Conservation (phyloP, 2,329 filamentous ascomycete species). For the Stachybotrys elegans region DNA sequence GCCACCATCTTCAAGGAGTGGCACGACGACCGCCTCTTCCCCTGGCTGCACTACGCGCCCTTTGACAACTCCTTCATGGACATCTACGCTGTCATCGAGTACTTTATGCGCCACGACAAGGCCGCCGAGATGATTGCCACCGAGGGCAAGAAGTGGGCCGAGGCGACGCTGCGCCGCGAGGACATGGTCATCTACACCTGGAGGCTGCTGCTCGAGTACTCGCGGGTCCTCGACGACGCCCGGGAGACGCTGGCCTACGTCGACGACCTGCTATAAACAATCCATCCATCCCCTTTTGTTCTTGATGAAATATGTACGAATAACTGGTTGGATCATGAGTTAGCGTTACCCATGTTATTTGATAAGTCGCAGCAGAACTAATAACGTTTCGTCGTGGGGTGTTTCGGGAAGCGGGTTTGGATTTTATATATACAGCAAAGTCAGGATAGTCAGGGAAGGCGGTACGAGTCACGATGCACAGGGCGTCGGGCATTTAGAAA, state of each 20-base stretch:
- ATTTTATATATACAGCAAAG: too few relatives aligned
- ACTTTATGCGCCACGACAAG: constrained; percentile 50
- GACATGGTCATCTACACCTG: constrained; percentile 65
- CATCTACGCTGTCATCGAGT: constrained; percentile 60
- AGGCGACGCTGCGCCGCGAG: constrained; percentile 54
- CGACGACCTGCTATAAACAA: constrained; percentile 31
- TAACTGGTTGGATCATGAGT: too few relatives aligned
- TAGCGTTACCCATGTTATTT: too few relatives aligned
- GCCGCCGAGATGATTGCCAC: constrained; percentile 57
- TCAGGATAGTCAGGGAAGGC: too few relatives aligned
- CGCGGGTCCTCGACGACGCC: constrained; percentile 41
- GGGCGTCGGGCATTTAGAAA: too few relatives aligned
- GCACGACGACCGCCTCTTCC: constrained; percentile 64
- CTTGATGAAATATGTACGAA: too few relatives aligned
- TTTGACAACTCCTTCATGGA: constrained; percentile 65
- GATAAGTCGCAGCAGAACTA: too few relatives aligned
- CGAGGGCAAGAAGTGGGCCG: constrained; percentile 55
- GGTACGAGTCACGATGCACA: too few relatives aligned
- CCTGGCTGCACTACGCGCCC: constrained; percentile 70
- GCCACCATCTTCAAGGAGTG: constrained; percentile 69
- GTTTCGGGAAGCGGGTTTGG: too few relatives aligned
- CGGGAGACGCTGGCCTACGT: constrained; percentile 40
- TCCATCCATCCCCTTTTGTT: too few relatives aligned
- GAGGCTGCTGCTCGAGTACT: constrained; percentile 55
- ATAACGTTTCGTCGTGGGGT: too few relatives aligned